A percentile compares a stretch with the other conserved stretches of the same genome.
phyloP scores from a whole-genome alignment of 1,139 yeast species.

The Nakaseomyces sp. region DNA sequence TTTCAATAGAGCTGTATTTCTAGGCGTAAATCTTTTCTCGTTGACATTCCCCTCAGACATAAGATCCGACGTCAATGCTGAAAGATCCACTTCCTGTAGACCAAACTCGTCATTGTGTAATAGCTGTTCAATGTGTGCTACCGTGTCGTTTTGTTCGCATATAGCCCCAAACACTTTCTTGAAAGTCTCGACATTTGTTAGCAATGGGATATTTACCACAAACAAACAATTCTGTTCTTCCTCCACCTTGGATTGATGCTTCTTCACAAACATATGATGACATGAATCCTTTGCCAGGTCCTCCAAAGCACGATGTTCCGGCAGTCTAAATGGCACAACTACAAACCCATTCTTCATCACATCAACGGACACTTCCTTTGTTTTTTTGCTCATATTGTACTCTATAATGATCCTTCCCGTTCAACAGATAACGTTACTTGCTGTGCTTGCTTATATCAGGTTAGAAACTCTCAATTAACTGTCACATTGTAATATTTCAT shows the following conservation, averaged over 20 bases:
- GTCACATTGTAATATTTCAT: too few species aligned
- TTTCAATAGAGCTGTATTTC: constrained; percentile 62
- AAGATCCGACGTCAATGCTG: constrained; percentile 53
- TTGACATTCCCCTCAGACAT: constrained; percentile 33
- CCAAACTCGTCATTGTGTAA: constrained; percentile 32
- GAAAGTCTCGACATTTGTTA: constrained; percentile 44
- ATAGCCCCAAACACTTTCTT: constrained; percentile 52
- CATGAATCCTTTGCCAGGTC: constrained; percentile 10
- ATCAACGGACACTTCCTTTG: constrained; percentile 9
- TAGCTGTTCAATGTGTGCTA: constrained; percentile 28
- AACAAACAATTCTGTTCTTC: constrained; percentile 43
- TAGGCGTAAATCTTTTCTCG: constrained; percentile 43
- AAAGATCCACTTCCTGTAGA: constrained; percentile 47
- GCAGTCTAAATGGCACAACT: constrained; percentile 33
- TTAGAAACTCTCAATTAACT: too few species aligned
- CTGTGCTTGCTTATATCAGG: too few species aligned
- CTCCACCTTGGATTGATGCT: constrained; percentile 43
- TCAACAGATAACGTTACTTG: too few species aligned
- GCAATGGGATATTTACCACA: constrained; percentile 67
- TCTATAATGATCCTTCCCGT: too few species aligned
- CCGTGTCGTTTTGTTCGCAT: constrained; percentile 36
- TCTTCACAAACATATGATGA: constrained; percentile 54
- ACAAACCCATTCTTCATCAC: constrained; percentile 34
- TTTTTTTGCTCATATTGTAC: not conserved
- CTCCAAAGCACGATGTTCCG: constrained; percentile 21